phyloP scores from a whole-genome alignment of 2,329 filamentous ascomycete species.

The Sclerotinia subarctica region DNA sequence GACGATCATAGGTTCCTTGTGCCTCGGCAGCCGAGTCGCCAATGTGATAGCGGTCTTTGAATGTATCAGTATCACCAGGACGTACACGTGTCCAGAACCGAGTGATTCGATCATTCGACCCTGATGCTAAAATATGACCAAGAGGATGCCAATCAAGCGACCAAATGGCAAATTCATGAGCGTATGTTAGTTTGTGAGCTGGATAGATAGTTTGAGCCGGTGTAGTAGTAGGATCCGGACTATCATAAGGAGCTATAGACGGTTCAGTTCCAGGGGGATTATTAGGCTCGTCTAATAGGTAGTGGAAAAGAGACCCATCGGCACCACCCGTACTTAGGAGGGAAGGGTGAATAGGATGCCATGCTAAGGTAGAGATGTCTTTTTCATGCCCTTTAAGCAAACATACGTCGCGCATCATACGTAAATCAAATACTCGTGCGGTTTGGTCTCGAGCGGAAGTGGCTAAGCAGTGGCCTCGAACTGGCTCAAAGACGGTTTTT shows the following conservation, averaged over 20 bases:
- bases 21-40: constrained; percentile 91
- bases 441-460: constrained; percentile 93
- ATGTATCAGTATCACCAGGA: constrained; percentile 79
- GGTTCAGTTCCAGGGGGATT: constrained; percentile 69
- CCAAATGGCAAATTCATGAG: constrained; percentile 96
- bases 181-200: constrained; percentile 79
- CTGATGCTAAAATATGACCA: constrained; percentile 90
- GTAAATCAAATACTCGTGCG: constrained; percentile 87
- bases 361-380: constrained; percentile 86
- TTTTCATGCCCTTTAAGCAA: constrained; percentile 93
- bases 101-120: constrained; percentile 94
- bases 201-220: constrained; percentile 90
- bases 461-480: constrained; percentile 79
- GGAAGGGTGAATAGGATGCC: constrained; percentile 90
- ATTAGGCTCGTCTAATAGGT: constrained; percentile 93
- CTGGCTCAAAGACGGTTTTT: constrained; percentile 84
- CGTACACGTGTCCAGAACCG: constrained; percentile 92
- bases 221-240: constrained; percentile 71
- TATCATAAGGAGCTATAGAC: constrained; percentile 80
- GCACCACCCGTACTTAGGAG: constrained; percentile 86
- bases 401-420: constrained; percentile 97
- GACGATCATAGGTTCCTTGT: constrained; percentile 88
- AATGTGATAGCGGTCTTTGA: constrained; percentile 92
- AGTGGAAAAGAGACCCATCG: constrained; percentile 88
- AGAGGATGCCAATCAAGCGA: constrained; percentile 97